These are phyloP conservation scores for Penicillium sp. DNA, from an alignment of 2,329 filamentous ascomycete species.

Conservation along the genomic window DNA sequence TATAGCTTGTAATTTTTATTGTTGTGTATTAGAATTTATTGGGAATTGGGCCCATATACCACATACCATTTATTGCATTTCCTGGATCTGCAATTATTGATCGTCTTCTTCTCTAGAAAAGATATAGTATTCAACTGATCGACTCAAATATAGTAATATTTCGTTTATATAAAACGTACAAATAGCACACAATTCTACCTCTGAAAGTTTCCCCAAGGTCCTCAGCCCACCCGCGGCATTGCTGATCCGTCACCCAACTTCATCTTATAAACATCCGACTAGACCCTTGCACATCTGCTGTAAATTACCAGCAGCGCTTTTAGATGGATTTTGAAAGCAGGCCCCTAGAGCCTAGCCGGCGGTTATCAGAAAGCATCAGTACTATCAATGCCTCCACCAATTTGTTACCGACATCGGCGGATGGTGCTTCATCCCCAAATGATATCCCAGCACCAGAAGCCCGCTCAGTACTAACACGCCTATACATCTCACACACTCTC, in stretches of 20 bases:
- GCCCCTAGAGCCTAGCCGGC: not conserved
- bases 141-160: not conserved
- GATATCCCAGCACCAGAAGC: not conserved
- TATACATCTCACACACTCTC: conserved; percentile 49
- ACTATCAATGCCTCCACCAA: not conserved
- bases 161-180: not conserved
- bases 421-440: not conserved
- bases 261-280: not conserved
- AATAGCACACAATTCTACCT: not conserved
- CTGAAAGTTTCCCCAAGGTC: not conserved
- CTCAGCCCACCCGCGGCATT: conserved; percentile 4
- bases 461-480: conserved; percentile 20
- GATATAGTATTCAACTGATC: not conserved
- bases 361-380: not conserved
- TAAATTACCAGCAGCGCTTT: not conserved
- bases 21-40: conserved; percentile 23
- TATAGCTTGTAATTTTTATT: conserved; percentile 23
- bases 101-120: not conserved
- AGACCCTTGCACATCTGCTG: not conserved
- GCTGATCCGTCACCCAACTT: not conserved
- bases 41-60: conserved; percentile 14
- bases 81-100: not conserved
- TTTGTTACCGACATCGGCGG: not conserved
- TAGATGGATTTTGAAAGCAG: conserved; percentile 1
- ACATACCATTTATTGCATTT: not conserved